phyloP scores from a whole-genome alignment of 371 early-diverging fungal genomes.

The Syncephalastrum contaminatum region DNA sequence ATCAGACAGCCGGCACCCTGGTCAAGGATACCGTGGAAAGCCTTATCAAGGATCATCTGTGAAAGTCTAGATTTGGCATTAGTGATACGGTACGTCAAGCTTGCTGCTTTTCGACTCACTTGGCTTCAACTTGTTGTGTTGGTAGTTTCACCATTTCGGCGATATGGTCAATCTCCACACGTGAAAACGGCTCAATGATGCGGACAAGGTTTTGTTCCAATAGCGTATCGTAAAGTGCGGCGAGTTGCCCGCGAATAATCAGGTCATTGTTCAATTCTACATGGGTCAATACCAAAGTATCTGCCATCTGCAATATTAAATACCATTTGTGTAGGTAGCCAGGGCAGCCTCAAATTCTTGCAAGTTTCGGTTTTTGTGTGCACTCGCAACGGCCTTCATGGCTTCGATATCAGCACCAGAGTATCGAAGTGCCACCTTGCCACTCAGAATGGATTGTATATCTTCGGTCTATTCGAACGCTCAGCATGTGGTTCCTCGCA shows the following conservation, averaged over 20 bases:
- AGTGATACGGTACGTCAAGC: not conserved
- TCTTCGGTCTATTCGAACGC: constrained; percentile 71
- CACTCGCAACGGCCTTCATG: constrained; percentile 92
- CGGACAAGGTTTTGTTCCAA: constrained; percentile 96
- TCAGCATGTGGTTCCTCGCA: not conserved
- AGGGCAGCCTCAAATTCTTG: constrained; percentile 92
- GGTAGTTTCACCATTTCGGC: constrained; percentile 92
- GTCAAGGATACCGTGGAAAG: constrained; percentile 94
- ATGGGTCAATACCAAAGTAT: not conserved
- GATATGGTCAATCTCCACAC: constrained; percentile 95
- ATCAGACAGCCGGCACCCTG: constrained; percentile 95
- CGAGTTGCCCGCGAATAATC: constrained; percentile 88
- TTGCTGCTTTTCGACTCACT: constrained; percentile 40
- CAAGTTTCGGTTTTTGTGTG: constrained; percentile 92
- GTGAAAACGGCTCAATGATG: constrained; percentile 97
- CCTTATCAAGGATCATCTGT: constrained; percentile 98
- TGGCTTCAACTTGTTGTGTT: constrained; percentile 88
- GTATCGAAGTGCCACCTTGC: constrained; percentile 80
- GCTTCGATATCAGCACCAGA: constrained; percentile 84
- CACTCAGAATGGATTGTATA: constrained; percentile 81
- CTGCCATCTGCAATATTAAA: not conserved
- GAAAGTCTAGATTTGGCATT: constrained; percentile 60
- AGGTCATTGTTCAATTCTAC: constrained; percentile 87
- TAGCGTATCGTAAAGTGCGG: constrained; percentile 93
- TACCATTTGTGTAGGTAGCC: constrained; percentile 79